Conservation (phyloP, 208 protist species). For the Trichomonas gallinae region DNA sequence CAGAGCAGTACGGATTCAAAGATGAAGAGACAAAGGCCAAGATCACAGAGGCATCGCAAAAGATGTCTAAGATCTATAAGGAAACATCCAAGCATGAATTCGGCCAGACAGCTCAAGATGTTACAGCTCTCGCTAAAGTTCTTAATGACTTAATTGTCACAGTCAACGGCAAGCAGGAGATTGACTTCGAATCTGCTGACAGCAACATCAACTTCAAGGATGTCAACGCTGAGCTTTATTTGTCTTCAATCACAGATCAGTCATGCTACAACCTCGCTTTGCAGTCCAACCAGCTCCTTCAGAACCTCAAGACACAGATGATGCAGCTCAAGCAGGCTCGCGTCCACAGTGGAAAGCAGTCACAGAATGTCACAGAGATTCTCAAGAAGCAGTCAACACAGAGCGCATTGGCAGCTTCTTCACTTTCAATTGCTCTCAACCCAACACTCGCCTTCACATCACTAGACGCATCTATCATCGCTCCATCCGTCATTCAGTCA, state of each 20-base stretch:
- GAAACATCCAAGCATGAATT: background rate
- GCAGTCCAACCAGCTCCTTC: background rate
- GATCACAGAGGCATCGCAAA: background rate
- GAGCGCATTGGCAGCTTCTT: background rate
- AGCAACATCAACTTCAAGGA: background rate
- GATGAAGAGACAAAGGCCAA: background rate
- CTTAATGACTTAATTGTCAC: background rate
- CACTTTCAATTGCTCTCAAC: background rate
- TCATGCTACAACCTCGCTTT: background rate
- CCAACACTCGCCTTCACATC: background rate
- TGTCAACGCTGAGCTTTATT: background rate
- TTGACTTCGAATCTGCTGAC: background rate
- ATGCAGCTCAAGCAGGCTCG: background rate
- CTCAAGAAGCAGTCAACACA: background rate
- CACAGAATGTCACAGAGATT: background rate
- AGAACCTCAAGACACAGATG: background rate
- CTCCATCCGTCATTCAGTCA: background rate
- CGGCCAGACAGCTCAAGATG: background rate
- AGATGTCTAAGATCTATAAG: background rate
- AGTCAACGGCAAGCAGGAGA: background rate
- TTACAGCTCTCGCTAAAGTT: background rate
- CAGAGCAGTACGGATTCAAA: background rate
- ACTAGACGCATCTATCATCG: background rate
- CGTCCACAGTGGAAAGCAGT: background rate
- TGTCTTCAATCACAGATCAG: background rate